phyloP scores from a whole-genome alignment of 352 stramenopile genomes.

The Globisporangium splendens region DNA sequence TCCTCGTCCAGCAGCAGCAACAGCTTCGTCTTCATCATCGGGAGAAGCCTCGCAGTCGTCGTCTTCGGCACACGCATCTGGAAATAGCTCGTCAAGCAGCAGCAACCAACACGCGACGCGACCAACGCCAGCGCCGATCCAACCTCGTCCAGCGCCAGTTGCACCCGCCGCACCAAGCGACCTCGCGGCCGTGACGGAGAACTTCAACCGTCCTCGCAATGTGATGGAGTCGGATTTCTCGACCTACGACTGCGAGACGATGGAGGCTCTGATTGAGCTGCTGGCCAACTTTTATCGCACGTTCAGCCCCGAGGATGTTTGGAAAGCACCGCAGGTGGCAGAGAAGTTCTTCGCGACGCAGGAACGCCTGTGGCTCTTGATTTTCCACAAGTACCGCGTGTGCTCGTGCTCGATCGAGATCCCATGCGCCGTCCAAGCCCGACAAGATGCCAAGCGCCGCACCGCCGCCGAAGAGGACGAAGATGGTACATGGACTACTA shows the following conservation, averaged over 20 bases:
- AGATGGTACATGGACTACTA: conserved; percentile 26
- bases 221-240: conserved; percentile 74
- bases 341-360: conserved; percentile 82
- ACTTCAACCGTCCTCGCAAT: conserved; percentile 47
- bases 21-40: conserved; percentile 25
- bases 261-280: conserved; percentile 65
- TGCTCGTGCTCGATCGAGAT: conserved; percentile 82
- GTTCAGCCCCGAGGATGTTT: conserved; percentile 77
- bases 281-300: conserved; percentile 67
- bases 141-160: conserved; percentile 17
- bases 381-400: conserved; percentile 86
- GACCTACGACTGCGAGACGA: conserved; percentile 74
- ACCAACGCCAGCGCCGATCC: not conserved
- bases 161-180: conserved; percentile 6
- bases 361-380: conserved; percentile 74
- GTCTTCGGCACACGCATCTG: conserved; percentile 20
- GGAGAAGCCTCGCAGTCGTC: conserved; percentile 5
- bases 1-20: conserved; percentile 9
- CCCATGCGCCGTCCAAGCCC: conserved; percentile 63
- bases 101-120: conserved; percentile 13
- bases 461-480: conserved; percentile 52
- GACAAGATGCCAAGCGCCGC: conserved; percentile 46
- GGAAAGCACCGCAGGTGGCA: conserved; percentile 74
- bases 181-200: conserved; percentile 4
- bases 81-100: conserved; percentile 12